Base-by-base conservation (phyloP, 164 flowering plant species). In the Vitis rotundifolia region DNA sequence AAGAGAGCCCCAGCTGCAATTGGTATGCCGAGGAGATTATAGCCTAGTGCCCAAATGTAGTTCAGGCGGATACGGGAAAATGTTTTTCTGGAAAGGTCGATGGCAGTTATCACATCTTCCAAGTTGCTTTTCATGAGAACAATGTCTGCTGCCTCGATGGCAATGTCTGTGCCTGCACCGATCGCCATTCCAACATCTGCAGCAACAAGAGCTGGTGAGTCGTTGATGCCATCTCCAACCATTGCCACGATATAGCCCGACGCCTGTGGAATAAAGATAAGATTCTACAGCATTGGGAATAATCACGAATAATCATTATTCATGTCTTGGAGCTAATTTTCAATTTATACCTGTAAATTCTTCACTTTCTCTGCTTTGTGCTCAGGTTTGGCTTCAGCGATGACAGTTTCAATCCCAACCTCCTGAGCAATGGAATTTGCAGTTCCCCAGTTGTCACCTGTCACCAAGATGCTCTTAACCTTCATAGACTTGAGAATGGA, bases 371-470 rank as follows among this genome's bases (percentile, higher is more conserved):
- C 88, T 19, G 97, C 98, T 80, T 94, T 93, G 28, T 87, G 80
- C 28, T 86, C 90, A 22, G 97, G 98, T 71, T 85, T 87, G 47
- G 97, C 94, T 79, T 94, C 94, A 3, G 97, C 98, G 48, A 89
- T 61, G 7, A 94, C 92, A 18, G 75, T 74, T 44, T 85, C 90
- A 49, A 92, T 89, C 10, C 97, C 98, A 37, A 86, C 91, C 68
- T 94, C 85, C 26, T 76, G 78, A 59, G 98, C 97, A 67, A 92
- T 87, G 26, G 98, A 83, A 48, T 78, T 83, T 14, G 98, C 98
- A 13, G 98, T 94, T 19, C 97, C 97, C 89, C 88, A 81, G 55
- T 94, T 94, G 64, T 94, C 97, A 70, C 98, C 98, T 1, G 98
- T 94, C 65, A 91, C 95, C 88, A 94, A 74, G 69, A 92, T 84